Evolutionary conservation across 2,329 filamentous ascomycete species (phyloP), one percentile per base, ranked within the genome.

Genomic region (Xylariales sp.): DNA sequence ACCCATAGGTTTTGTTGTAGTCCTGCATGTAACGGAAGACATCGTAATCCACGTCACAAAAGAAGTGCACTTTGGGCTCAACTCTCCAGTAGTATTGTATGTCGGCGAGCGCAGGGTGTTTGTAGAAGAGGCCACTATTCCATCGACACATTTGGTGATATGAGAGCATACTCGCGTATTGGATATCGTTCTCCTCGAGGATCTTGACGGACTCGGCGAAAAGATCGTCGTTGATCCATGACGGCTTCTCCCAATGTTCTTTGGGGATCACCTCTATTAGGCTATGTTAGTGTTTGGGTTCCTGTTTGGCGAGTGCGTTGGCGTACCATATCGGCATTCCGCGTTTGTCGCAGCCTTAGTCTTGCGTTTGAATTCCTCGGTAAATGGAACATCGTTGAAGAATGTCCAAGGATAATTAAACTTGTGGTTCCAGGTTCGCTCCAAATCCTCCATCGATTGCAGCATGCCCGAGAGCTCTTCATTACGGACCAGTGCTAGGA

Each of bases 381-480:
- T 90, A 77, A 99, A 99, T 16, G 93, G 93, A 60, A 93, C 90
- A 77, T 99, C 95, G 82, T 99, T 99, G 86, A 99, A 97, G 80
- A 99, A 99, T 8, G 94, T 97, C 93, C 96, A 99, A 0, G 96
- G 96, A 78, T 99, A 99, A 84, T 99, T 99, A 88, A 98, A 99
- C 78, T 99, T 99, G 85, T 89, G 85, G 77, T 99, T 99, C 94
- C 94, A 99, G 0, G 95, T 98, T 72, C 91, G 85, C 82, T 99
- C 96, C 68, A 99, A 86, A 77, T 99, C 95, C 63, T 82, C 82
- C 93, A 99, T 99, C 32, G 94, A 93, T 77, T 91, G 88, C 32
- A 98, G 84, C 84, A 99, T 92, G 54, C 91, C 92, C 28, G 89
- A 82, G 34, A 97, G 83, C 83, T 99, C 96, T 78, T 93, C 90